Base-by-base conservation (phyloP, 2,329 filamentous ascomycete species). In the Arthrobotrys conoides region DNA sequence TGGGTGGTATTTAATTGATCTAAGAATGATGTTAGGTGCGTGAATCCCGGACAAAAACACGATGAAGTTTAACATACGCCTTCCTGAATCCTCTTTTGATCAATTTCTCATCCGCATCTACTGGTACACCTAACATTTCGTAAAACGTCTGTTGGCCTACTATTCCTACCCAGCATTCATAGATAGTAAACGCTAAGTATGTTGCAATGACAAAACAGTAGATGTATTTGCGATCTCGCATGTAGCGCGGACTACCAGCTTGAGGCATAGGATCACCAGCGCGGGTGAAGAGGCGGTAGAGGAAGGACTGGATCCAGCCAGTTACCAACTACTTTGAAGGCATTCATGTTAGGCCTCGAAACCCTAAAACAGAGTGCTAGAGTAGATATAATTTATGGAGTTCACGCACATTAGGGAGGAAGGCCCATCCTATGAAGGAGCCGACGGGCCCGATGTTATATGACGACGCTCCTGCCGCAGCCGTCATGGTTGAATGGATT, bases 221-320 rank as follows among this genome's bases (percentile, higher is more conserved):
- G 83, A 97, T 95, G 82, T 90, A 89, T 73, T 92, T 92, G 77
- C 93, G 91, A 86, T 98, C 93, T 72, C 88, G 87, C 80, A 88
- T 87, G 84, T 89, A 93, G 81, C 90, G 90, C 1, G 90, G 87
- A n/a, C 88, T 87, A 84, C 92, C 89, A 41, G 92, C 89, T 73
- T 86, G 89, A 0, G 92, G 95, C 76, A 92, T 92, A 14, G 92
- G 92, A 80, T 94, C 91, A 83, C 96, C 96, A 57, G 94, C 96
- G 81, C 94, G 93, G 84, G 97, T 95, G 70, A 93, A 92, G 81
- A 98, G 86, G 82, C 91, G 88, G 86, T 98, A 99, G 86, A 94
- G 96, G 81, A 96, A 87, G 80, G 88, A 88, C 84, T 98, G 95
- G 5, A 92, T 84, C 86, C 91, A 92, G 80, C 89, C 89, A 44